Evolutionary conservation across 352 stramenopile species (phyloP).

Genomic region (Pythium vanterpoolii): DNA sequence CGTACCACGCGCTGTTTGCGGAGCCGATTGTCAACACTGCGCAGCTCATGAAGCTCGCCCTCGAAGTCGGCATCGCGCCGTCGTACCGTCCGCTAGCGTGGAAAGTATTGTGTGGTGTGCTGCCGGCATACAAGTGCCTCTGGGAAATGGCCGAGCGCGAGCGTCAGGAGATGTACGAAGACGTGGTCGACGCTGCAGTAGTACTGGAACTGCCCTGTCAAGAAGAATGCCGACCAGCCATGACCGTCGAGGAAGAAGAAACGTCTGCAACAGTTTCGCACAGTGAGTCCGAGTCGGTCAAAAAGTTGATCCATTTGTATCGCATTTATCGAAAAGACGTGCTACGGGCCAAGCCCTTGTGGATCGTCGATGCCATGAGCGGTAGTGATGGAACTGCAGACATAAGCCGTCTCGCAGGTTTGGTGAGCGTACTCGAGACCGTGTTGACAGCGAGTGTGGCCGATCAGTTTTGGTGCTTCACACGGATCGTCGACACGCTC

Average conservation of each 20-base stretch:
- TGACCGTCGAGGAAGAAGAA: not conserved
- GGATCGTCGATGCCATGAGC: not conserved
- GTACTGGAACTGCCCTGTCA: conserved; percentile 32
- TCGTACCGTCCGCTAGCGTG: conserved; percentile 51
- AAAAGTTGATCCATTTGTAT: conserved; percentile 13
- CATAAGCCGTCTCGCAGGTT: not conserved
- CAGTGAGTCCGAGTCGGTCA: not conserved
- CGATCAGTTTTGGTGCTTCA: conserved; percentile 75
- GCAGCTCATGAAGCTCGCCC: conserved; percentile 68
- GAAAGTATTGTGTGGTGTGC: conserved; percentile 52
- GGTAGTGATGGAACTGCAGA: not conserved
- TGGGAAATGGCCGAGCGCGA: conserved; percentile 61
- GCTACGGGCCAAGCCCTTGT: conserved; percentile 2
- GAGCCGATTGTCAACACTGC: conserved; percentile 53
- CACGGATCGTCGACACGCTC: conserved; percentile 55
- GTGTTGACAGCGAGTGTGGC: conserved; percentile 23
- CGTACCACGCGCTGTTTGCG: conserved; percentile 60
- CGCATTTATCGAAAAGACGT: conserved; percentile 19
- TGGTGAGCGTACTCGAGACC: conserved; percentile 7
- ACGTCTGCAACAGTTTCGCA: not conserved
- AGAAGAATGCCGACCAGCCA: not conserved
- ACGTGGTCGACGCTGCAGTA: conserved; percentile 48
- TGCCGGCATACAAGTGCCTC: conserved; percentile 53
- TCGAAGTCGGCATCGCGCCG: conserved; percentile 67
- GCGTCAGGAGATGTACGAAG: conserved; percentile 57